Evolutionary conservation across 2,329 filamentous ascomycete genomes (phyloP), one percentile per base, ranked within the genome.

Genomic region (Lasiodiplodia sp.): DNA sequence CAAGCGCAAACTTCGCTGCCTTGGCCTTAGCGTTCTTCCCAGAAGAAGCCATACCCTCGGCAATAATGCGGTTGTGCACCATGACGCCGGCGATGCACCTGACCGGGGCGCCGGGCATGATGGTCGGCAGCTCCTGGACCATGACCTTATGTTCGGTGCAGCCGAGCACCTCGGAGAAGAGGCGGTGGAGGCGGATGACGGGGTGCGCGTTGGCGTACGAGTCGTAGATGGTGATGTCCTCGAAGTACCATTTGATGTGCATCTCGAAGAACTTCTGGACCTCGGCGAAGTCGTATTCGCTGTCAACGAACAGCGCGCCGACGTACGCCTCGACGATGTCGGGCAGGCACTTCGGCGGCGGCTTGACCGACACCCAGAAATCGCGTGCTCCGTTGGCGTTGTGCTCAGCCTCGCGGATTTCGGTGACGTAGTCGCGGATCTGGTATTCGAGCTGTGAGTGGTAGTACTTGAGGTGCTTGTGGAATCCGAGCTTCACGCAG

Each of bases 281-380:
- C 21, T 89, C 84, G 14, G 78, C 78, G 78, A 91, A 97, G 75
- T 96, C 82, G 80, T 95, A 98, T 56, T 86, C 84, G 0, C 92
- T 91, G 79, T 99, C 96, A 12, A 99, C 91, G 77, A 98, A 98
- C 25, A 97, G 85, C 23, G 95, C 95, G 1, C 94, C 96, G 2
- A 97, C 82, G 73, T 94, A 96, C 0, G 95, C 89, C 83, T 99
- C 96, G 3, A 98, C 85, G 47, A 97, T 88, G 78, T 99, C 96
- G 0, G 94, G 88, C 6, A 98, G 87, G 66, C 86, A 89, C 71
- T 96, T 96, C 10, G 92, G 92, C 1, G 91, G 89, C 51, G 87
- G 83, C 18, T 83, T 84, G 11, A 86, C 85, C 14, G 75, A 71
- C 25, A 56, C 72, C 67, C 83, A 81, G 34, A 87, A 84, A 14